phyloP scores from a whole-genome alignment of 73 alveolate genomes.

The Blepharisma japonicum region DNA sequence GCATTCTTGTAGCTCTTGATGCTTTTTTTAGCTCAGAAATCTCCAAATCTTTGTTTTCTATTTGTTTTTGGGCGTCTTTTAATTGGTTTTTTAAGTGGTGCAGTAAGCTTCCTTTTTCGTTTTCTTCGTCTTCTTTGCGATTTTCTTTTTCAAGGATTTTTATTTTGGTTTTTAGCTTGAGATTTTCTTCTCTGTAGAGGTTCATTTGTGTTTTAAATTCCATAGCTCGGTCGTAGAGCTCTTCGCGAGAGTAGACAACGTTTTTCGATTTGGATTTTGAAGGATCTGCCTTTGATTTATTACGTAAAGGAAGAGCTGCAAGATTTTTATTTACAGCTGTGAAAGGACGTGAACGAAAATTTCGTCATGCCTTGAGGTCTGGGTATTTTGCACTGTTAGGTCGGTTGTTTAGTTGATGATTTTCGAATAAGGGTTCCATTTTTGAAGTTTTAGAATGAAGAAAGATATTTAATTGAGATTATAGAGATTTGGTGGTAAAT shows the following conservation, averaged over 20 bases:
- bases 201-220: constrained; percentile 25
- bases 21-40: constrained; percentile 44
- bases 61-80: constrained; percentile 9
- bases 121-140: constrained; percentile 36
- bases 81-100: constrained; percentile 18
- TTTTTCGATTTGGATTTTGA: constrained; percentile 12
- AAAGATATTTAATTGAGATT: too few relatives aligned
- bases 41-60: constrained; percentile 13
- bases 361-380: constrained; percentile 3
- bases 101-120: constrained; percentile 35
- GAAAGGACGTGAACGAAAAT: not conserved
- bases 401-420: not conserved
- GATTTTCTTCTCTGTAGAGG: constrained; percentile 47
- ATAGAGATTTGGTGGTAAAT: too few relatives aligned
- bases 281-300: not conserved
- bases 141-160: constrained; percentile 42
- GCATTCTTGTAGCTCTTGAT: constrained; percentile 47
- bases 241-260: not conserved
- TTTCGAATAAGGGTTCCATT: too few relatives aligned
- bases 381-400: constrained; percentile 6
- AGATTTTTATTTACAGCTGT: constrained; percentile 6
- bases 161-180: constrained; percentile 42
- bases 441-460: too few relatives aligned
- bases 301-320: not conserved
- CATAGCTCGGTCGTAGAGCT: not conserved